Evolutionary conservation across 331 rosid species (phyloP), one percentile per base, ranked within the genome.

Genomic region (Quercus tomentella): DNA sequence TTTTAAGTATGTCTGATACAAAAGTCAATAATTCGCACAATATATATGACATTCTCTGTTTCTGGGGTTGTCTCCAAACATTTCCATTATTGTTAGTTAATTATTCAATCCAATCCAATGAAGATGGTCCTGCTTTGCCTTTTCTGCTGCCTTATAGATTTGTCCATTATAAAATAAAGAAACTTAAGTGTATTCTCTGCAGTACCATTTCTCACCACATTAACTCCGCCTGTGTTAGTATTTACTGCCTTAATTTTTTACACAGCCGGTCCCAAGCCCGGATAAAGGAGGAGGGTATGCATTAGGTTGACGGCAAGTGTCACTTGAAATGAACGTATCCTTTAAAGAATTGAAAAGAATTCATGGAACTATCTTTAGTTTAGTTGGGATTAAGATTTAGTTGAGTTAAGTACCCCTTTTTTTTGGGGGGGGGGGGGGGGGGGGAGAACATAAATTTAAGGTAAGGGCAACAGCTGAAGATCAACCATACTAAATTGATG

Each of bases 181-280:
- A 26, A 17, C 21, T 28, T 63, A 25, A 63, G 16, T 63, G 10
- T 15, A 63, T 63, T 63, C 28, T 15, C 70, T 2, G 3, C 17
- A 23, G 70, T 26, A 63, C 10, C 66, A 14, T n/a, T 15, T 28
- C 17, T 63, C 70, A 63, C 70, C n/a, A 63, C 70, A 63, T 63
- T 26, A 63, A 63, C 41, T 63, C 41, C 41, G 70, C 41, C 37
- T 63, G 70, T 63, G 70, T 63, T 63, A 63, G 28, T 63, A 26
- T 16, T 63, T 63, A 15, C 41, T 60, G n/a, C 30, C 37, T 16
- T 23, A 60, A 22, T 60, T 23, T 60, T 60, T 60, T 60, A 60
- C 67, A 60, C 70, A 26, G 70, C 70, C 70, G 41, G 70, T 28
- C 70, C 41, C 70, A 63, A 63, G 70, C 41, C 70, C 41, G 70